These are phyloP conservation scores for Pontederia crassipes DNA, from an alignment of 176 grass and related monocot genomes.

Conservation along the genomic window DNA sequence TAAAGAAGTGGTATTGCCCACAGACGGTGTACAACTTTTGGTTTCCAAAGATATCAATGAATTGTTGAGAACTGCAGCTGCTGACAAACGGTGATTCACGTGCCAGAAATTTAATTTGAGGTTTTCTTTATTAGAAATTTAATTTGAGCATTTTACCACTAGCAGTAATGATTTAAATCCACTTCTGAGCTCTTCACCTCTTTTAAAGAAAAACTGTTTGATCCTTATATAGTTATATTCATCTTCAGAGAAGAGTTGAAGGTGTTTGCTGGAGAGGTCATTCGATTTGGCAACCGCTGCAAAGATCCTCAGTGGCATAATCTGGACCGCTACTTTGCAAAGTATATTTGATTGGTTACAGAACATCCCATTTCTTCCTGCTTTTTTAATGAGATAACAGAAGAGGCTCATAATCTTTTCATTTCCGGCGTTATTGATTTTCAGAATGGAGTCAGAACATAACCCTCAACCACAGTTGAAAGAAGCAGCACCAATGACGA, in stretches of 20 bases:
- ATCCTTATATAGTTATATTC: constrained; percentile 1
- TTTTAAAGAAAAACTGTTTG: not conserved
- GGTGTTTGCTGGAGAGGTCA: constrained; percentile 32
- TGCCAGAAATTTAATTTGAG: not conserved
- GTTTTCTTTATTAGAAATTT: not conserved
- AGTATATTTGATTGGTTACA: constrained; percentile 17
- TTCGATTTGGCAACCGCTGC: constrained; percentile 44
- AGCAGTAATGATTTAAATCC: not conserved
- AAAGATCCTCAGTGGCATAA: constrained; percentile 53
- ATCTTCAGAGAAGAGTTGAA: constrained; percentile 42
- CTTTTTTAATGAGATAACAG: not conserved
- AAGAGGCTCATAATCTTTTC: not conserved
- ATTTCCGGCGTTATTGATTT: not conserved
- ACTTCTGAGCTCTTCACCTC: not conserved
- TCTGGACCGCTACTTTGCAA: constrained; percentile 31
- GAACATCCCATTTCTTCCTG: not conserved
- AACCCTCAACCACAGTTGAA: constrained; percentile 15
- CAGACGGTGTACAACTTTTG: constrained; percentile 32
- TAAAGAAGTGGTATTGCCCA: constrained; percentile 34
- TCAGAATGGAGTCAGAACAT: constrained; percentile 32
- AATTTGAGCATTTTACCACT: not conserved
- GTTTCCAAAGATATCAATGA: constrained; percentile 37
- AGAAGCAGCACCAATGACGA: constrained; percentile 25
- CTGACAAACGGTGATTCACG: constrained; percentile 35
- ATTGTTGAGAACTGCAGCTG: constrained; percentile 33